Conservation (phyloP, 163 green algal genomes). For the Prototheca cutis region DNA sequence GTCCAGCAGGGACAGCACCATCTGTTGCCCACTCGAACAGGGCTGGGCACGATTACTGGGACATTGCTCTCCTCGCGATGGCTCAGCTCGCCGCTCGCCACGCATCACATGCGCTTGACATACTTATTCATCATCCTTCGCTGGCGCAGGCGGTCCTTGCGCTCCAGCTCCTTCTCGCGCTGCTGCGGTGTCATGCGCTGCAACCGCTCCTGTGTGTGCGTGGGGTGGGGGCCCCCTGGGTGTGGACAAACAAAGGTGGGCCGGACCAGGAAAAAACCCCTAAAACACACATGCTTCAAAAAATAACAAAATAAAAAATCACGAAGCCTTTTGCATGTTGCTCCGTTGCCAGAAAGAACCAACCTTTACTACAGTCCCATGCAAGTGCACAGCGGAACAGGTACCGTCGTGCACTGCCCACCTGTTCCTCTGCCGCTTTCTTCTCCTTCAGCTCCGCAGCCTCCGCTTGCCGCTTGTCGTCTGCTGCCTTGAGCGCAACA, state of each 20-base stretch:
- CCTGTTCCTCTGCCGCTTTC: slow-evolving; percentile 17
- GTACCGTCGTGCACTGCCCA: not conserved
- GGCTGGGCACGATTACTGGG: too few relatives aligned
- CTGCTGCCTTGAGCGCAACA: not conserved
- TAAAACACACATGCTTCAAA: too few relatives aligned
- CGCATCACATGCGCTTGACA: slow-evolving; percentile 2
- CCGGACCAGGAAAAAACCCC: too few relatives aligned
- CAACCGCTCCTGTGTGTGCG: slow-evolving; percentile 20
- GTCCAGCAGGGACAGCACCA: too few relatives aligned
- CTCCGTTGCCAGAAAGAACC: too few relatives aligned
- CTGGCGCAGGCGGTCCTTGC: slow-evolving; percentile 6
- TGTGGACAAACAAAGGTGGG: too few relatives aligned
- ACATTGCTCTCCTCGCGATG: not conserved
- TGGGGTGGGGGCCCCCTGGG: too few relatives aligned
- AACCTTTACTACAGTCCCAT: too few relatives aligned
- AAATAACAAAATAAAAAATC: too few relatives aligned
- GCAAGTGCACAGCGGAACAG: not conserved
- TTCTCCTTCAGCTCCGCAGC: slow-evolving; percentile 1
- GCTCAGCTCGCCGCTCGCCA: not conserved
- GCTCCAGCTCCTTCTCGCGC: slow-evolving; percentile 18
- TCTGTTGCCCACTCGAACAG: too few relatives aligned
- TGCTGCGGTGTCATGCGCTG: slow-evolving; percentile 17
- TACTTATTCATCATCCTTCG: slow-evolving; percentile 8
- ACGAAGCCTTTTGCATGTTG: too few relatives aligned
- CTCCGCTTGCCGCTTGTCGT: slow-evolving; percentile 7